Base-by-base conservation (phyloP, 2,329 filamentous ascomycete genomes). In the Aciculosporium take region DNA sequence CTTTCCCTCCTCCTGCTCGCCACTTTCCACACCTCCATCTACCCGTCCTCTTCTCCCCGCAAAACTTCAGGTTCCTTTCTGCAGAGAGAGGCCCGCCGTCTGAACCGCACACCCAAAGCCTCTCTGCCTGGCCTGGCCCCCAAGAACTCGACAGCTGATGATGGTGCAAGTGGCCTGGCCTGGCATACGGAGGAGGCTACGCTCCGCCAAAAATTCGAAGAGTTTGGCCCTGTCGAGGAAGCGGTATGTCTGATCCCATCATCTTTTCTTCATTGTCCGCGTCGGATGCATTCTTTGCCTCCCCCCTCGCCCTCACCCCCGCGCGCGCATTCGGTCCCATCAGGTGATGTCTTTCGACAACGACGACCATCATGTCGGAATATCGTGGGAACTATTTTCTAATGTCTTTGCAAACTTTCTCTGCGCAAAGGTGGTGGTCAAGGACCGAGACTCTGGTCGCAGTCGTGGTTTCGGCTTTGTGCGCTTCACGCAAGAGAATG, bases 381-480 rank as follows among this genome's bases (percentile, higher is more conserved):
- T 46, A 18, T 33, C 45, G 37, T 53, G 48, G 34, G 31, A 34
- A 23, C 6, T 5, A 37, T 39, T 35, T 48, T 51, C 49, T 52
- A 49, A 53, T 41, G n/a, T 45, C 36, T 37, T n/a, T n/a, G n/a
- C n/a, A n/a, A 46, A 27, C 25, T 25, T 29, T 36, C 43, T 37
- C 42, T 30, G 39, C 25, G 39, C 42, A 37, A 56, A 96, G 89
- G 84, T 94, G 48, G 89, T 98, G 52, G 88, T 96, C 56, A 96
- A 94, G 69, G 89, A 98, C 64, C 85, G 88, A 56, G 89, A 96
- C 60, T 95, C 89, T 56, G 84, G 86, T 55, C 86, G 89, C 62
- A 95, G 88, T 72, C 85, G 91, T 62, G 91, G 91, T 46, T 98
- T 96, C 62, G 91, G 91, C 37, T 96, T 96, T 62, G 89, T 98